phyloP scores from a whole-genome alignment of 371 early-diverging fungal species.

The Actinomortierella ambigua region DNA sequence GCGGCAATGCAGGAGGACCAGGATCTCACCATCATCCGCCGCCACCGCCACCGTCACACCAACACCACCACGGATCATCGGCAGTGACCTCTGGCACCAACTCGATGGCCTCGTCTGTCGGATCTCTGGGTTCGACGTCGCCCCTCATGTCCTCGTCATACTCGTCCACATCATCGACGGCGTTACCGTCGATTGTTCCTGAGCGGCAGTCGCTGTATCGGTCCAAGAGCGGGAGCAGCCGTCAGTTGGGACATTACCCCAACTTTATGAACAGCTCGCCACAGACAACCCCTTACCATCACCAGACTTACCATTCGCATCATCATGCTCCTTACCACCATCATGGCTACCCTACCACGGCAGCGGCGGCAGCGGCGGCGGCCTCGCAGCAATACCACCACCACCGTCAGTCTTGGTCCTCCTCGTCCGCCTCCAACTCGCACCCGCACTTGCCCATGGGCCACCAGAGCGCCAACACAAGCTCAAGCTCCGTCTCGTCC shows the following conservation, averaged over 20 bases:
- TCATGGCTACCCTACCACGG: no score
- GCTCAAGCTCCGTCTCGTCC: no score
- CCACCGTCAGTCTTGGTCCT: slow-evolving; percentile 4
- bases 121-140: slow-evolving; percentile 37
- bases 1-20: slow-evolving; percentile 14
- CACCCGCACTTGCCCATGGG: no score
- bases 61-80: slow-evolving; percentile 22
- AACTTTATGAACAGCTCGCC: slow-evolving; percentile 6
- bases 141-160: slow-evolving; percentile 42
- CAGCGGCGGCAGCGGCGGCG: not conserved
- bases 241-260: slow-evolving; percentile 23
- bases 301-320: slow-evolving; percentile 6
- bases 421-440: no score
- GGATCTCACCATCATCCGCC: slow-evolving; percentile 6
- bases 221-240: slow-evolving; percentile 36
- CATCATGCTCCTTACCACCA: not conserved
- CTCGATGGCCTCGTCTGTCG: slow-evolving; percentile 34
- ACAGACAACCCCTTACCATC: slow-evolving; percentile 3
- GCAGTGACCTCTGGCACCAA: slow-evolving; percentile 26
- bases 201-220: slow-evolving; percentile 40
- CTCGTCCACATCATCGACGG: slow-evolving; percentile 29
- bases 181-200: slow-evolving; percentile 38
- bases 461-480: no score
- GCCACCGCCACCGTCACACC: not conserved
- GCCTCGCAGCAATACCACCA: not conserved